Conservation (phyloP, 2,329 filamentous ascomycete species). For the Aspergillus pseudoterreus region DNA sequence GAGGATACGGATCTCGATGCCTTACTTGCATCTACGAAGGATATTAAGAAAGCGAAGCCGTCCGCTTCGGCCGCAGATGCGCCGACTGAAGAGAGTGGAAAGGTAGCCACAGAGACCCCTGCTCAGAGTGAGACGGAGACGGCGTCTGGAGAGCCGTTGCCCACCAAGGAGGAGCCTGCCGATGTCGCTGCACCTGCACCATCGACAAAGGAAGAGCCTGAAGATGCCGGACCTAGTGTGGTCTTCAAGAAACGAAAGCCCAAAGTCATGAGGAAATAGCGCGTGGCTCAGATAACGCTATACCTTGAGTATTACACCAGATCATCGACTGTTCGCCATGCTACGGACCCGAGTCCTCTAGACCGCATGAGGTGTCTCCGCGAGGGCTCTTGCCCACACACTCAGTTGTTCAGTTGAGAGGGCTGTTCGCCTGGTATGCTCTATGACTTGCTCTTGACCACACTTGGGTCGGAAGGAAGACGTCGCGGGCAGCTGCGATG, state of each 20-base stretch:
- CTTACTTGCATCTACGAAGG: conserved; percentile 39
- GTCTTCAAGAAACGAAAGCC: conserved; percentile 50
- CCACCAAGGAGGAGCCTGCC: conserved; percentile 5
- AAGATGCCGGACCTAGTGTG: conserved; percentile 28
- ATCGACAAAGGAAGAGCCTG: conserved; percentile 12
- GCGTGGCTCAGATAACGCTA: background rate
- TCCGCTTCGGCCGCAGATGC: conserved; percentile 5
- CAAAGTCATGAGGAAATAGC: conserved; percentile 40
- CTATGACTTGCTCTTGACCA: too few relatives aligned
- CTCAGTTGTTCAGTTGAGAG: too few relatives aligned
- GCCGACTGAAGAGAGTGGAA: conserved; percentile 10
- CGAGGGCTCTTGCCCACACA: too few relatives aligned
- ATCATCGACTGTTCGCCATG: too few relatives aligned
- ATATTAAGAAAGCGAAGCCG: conserved; percentile 33
- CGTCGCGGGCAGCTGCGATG: too few relatives aligned
- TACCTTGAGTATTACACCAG: too few relatives aligned
- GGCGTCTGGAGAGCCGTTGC: background rate
- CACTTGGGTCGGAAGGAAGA: too few relatives aligned
- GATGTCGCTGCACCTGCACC: background rate
- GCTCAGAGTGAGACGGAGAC: conserved; percentile 17
- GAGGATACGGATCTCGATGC: conserved; percentile 41
- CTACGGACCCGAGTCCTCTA: too few relatives aligned
- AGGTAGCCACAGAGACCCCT: background rate
- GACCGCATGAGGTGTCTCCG: too few relatives aligned
- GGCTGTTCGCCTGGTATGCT: too few relatives aligned